phyloP scores from a whole-genome alignment of 2,329 filamentous ascomycete species.

The Microdochium bolleyi region DNA sequence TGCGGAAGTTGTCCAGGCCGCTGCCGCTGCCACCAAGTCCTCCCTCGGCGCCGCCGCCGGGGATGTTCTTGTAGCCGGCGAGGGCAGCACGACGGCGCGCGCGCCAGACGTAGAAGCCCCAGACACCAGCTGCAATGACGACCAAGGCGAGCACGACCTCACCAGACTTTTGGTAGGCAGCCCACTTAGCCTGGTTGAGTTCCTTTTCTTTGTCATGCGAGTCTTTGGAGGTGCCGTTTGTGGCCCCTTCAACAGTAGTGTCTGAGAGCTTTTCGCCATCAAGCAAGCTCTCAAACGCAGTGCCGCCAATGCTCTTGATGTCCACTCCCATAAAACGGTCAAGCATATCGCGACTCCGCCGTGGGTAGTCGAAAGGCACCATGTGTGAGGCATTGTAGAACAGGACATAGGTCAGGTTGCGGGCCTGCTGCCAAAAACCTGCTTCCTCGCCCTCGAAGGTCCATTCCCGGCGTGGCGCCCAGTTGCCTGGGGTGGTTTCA shows the following conservation, averaged over 20 bases:
- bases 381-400: conserved; percentile 97
- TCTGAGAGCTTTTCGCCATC: conserved; percentile 78
- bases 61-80: conserved; percentile 45
- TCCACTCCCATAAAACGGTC: conserved; percentile 94
- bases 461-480: conserved; percentile 91
- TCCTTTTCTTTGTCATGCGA: conserved; percentile 61
- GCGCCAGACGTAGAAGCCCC: conserved; percentile 67
- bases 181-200: conserved; percentile 79
- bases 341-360: conserved; percentile 88
- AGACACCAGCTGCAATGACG: conserved; percentile 60
- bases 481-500: conserved; percentile 76
- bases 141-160: conserved; percentile 81
- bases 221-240: conserved; percentile 51
- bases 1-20: conserved; percentile 38
- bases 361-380: conserved; percentile 91
- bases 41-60: conserved; percentile 23
- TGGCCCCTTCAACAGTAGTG: conserved; percentile 68
- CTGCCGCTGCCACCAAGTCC: conserved; percentile 14
- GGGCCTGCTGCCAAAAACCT: conserved; percentile 88
- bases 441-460: conserved; percentile 82
- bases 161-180: conserved; percentile 80
- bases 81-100: conserved; percentile 41
- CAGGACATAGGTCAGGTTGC: conserved; percentile 90
- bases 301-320: conserved; percentile 78
- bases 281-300: conserved; percentile 68